These are phyloP conservation scores for Amniculicola lignicola DNA, from an alignment of 495 filamentous ascomycete species.

Conservation along the genomic window DNA sequence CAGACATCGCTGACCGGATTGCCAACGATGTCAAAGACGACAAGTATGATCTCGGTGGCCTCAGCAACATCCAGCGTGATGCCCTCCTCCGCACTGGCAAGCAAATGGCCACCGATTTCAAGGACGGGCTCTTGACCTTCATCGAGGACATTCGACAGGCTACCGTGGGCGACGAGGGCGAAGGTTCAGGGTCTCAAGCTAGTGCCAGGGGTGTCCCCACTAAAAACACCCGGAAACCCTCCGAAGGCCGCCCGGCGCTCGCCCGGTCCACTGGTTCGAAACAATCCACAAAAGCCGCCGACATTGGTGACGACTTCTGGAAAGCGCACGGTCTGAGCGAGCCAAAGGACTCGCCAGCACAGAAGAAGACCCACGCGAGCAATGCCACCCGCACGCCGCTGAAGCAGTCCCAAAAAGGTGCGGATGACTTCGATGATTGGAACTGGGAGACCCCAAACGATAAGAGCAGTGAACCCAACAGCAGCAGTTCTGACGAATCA, in stretches of 20 bases:
- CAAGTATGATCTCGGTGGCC: conserved; percentile 37
- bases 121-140: conserved; percentile 92
- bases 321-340: conserved; percentile 38
- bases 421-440: conserved; percentile 33
- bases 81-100: conserved; percentile 65
- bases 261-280: conserved; percentile 24
- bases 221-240: conserved; percentile 43
- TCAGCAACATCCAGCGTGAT: conserved; percentile 45
- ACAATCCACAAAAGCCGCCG: conserved; percentile 9
- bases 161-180: conserved; percentile 86
- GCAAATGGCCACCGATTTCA: conserved; percentile 86
- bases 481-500: conserved; percentile 27
- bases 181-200: conserved; percentile 12
- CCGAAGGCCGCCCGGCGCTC: conserved; percentile 44
- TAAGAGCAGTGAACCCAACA: conserved; percentile 17
- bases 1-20: conserved; percentile 32
- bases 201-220: conserved; percentile 23
- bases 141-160: conserved; percentile 92
- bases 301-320: conserved; percentile 40
- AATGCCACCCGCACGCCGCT: conserved; percentile 33
- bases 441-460: conserved; percentile 38
- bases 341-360: conserved; percentile 15
- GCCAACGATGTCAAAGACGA: conserved; percentile 32
- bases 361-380: conserved; percentile 28
- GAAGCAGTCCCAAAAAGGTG: conserved; percentile 16